Conservation (phyloP, 352 stramenopile genomes). For the Plasmopara muralis region DNA sequence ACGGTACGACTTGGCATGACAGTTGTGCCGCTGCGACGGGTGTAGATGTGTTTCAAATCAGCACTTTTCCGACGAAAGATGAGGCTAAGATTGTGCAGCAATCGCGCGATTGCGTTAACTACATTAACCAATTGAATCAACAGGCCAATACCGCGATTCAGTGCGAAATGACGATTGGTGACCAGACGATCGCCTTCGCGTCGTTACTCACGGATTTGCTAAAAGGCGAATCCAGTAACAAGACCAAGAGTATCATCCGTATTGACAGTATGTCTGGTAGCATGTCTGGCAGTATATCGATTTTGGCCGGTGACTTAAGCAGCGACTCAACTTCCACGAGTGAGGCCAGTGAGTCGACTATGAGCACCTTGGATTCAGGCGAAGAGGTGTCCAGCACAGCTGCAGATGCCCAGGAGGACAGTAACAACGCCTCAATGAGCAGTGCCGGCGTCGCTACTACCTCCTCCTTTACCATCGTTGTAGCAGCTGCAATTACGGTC, state of each 20-base stretch:
- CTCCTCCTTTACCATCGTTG: slow-evolving; percentile 11
- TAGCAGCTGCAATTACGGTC: slow-evolving; percentile 8
- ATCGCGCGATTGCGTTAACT: slow-evolving; percentile 53
- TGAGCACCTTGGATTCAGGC: slow-evolving; percentile 10
- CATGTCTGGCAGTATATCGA: slow-evolving; percentile 20
- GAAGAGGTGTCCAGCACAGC: not conserved
- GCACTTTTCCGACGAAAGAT: slow-evolving; percentile 32
- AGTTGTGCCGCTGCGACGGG: slow-evolving; percentile 29
- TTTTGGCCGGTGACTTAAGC: slow-evolving; percentile 10
- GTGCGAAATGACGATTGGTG: slow-evolving; percentile 37
- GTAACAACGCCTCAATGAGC: slow-evolving; percentile 11
- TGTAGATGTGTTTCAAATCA: slow-evolving; percentile 42
- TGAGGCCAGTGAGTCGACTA: slow-evolving; percentile 3
- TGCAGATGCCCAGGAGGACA: slow-evolving; percentile 8
- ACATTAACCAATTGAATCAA: slow-evolving; percentile 63
- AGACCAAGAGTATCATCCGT: slow-evolving; percentile 24
- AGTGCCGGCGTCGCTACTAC: slow-evolving; percentile 9
- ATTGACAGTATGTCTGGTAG: slow-evolving; percentile 11
- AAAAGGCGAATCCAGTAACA: slow-evolving; percentile 55
- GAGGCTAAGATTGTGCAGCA: slow-evolving; percentile 39
- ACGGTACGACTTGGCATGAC: slow-evolving; percentile 39
- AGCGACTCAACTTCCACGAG: slow-evolving; percentile 7
- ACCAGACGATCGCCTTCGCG: slow-evolving; percentile 32
- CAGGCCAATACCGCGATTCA: slow-evolving; percentile 48
- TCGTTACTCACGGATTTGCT: slow-evolving; percentile 42